A percentile compares a stretch with the other conserved stretches of the same genome.
phyloP scores from a whole-genome alignment of 2,329 filamentous ascomycete genomes.

The Colletotrichum agaves region DNA sequence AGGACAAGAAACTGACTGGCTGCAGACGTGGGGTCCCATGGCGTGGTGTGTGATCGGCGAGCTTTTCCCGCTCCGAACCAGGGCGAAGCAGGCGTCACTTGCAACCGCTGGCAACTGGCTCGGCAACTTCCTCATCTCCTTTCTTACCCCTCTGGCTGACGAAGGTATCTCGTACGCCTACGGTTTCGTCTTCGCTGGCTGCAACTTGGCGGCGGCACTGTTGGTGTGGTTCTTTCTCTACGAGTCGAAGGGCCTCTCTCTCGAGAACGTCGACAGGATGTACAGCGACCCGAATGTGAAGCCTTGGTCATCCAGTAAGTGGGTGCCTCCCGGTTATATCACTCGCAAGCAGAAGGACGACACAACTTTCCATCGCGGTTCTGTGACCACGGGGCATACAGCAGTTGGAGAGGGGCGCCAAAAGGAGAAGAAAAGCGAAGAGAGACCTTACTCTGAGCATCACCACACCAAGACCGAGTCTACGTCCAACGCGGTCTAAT shows the following conservation, averaged over 20 bases:
- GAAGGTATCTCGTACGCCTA: constrained; percentile 69
- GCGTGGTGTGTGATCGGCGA: constrained; percentile 76
- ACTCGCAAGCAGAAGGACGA: constrained; percentile 52
- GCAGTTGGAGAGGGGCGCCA: constrained; percentile 9
- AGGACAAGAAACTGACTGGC: not conserved
- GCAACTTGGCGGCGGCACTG: constrained; percentile 66
- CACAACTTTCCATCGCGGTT: constrained; percentile 16
- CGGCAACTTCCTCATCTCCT: constrained; percentile 74
- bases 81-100: constrained; percentile 65
- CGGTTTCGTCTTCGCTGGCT: constrained; percentile 74
- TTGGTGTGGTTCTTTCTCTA: constrained; percentile 77
- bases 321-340: constrained; percentile 58
- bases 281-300: constrained; percentile 69
- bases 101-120: constrained; percentile 66
- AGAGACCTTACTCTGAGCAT: constrained; percentile 26
- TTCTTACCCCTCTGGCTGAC: constrained; percentile 75
- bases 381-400: constrained; percentile 11
- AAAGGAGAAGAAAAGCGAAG: constrained; percentile 27
- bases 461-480: constrained; percentile 13
- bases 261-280: constrained; percentile 80
- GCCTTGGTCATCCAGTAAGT: constrained; percentile 69
- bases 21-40: constrained; percentile 74
- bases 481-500: constrained; percentile 8
- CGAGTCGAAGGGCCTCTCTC: constrained; percentile 70
- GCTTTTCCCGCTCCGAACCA: constrained; percentile 69